Evolutionary conservation across 768 basidiomycete genomes (phyloP).

Genomic region (Rickenella mellea): DNA sequence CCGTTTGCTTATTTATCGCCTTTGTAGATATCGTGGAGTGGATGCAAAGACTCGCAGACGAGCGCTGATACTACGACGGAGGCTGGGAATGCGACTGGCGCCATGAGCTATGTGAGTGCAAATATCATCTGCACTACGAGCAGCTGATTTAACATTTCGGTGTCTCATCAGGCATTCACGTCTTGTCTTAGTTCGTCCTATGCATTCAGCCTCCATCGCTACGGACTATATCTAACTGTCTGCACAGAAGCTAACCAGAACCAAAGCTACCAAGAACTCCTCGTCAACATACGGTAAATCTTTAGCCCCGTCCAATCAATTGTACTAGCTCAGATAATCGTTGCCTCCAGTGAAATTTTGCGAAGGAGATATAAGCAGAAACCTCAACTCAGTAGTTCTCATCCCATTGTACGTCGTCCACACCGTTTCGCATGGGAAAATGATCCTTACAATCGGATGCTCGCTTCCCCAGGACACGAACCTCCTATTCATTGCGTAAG

Average conservation of each 20-base stretch:
- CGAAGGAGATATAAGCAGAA: conserved; percentile 57
- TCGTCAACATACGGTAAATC: conserved; percentile 44
- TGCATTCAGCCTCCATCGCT: neutral
- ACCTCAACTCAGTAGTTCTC: conserved; percentile 66
- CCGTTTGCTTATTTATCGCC: neutral
- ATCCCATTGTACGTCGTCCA: conserved; percentile 53
- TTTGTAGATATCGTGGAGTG: conserved; percentile 72
- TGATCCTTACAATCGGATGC: no score
- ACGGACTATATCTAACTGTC: neutral
- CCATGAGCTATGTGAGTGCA: conserved; percentile 64
- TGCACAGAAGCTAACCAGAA: conserved; percentile 34
- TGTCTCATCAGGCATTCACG: conserved; percentile 42
- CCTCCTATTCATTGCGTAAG: no score
- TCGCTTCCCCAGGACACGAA: no score
- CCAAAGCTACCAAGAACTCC: conserved; percentile 58
- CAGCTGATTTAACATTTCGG: neutral
- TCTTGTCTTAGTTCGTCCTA: conserved; percentile 35
- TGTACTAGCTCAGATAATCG: neutral
- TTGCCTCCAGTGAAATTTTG: conserved; percentile 36
- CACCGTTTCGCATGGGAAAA: no score
- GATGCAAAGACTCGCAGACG: conserved; percentile 73
- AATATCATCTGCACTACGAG: neutral
- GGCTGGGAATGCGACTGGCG: conserved; percentile 58
- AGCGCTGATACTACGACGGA: conserved; percentile 63
- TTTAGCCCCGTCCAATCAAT: neutral